These are phyloP conservation scores for Plenodomus tracheiphilus DNA, from an alignment of 2,329 filamentous ascomycete genomes.

Conservation along the genomic window DNA sequence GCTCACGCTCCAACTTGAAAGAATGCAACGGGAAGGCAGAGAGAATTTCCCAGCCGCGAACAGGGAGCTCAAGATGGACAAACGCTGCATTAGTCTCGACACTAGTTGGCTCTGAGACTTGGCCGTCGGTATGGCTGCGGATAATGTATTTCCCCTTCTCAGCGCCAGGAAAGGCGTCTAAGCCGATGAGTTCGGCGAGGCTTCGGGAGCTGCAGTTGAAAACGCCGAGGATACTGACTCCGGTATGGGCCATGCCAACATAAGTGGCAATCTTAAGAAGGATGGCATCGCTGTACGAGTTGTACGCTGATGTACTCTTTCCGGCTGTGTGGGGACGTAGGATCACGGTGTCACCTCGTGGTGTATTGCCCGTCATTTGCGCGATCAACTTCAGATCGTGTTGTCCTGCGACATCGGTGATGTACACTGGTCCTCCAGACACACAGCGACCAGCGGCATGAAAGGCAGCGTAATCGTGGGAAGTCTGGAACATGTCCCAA, in stretches of 20 bases:
- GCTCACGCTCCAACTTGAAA: conserved; percentile 53
- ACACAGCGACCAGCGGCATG: conserved; percentile 90
- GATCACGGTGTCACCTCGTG: conserved; percentile 74
- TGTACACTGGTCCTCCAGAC: conserved; percentile 89
- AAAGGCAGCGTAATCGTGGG: conserved; percentile 72
- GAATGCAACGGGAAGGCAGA: conserved; percentile 69
- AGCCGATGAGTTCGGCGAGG: conserved; percentile 69
- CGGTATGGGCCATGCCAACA: conserved; percentile 67
- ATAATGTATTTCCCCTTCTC: conserved; percentile 67
- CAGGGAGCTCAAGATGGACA: conserved; percentile 64
- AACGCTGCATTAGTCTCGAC: conserved; percentile 53
- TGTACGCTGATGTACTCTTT: conserved; percentile 73
- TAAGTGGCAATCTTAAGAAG: conserved; percentile 81
- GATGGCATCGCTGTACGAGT: conserved; percentile 70
- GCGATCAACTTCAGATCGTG: conserved; percentile 75
- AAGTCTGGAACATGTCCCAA: conserved; percentile 75
- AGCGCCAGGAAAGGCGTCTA: conserved; percentile 75
- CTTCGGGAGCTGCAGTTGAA: conserved; percentile 75
- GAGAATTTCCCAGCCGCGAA: conserved; percentile 78
- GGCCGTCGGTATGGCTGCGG: conserved; percentile 69
- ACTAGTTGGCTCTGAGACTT: conserved; percentile 59
- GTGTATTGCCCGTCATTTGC: conserved; percentile 78
- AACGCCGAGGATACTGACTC: conserved; percentile 76
- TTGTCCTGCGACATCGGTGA: conserved; percentile 84
- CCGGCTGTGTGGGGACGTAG: conserved; percentile 77